Evolutionary conservation across 306 rosid species (phyloP), one percentile per base, ranked within the genome.

Genomic region (Quillaja saponaria): DNA sequence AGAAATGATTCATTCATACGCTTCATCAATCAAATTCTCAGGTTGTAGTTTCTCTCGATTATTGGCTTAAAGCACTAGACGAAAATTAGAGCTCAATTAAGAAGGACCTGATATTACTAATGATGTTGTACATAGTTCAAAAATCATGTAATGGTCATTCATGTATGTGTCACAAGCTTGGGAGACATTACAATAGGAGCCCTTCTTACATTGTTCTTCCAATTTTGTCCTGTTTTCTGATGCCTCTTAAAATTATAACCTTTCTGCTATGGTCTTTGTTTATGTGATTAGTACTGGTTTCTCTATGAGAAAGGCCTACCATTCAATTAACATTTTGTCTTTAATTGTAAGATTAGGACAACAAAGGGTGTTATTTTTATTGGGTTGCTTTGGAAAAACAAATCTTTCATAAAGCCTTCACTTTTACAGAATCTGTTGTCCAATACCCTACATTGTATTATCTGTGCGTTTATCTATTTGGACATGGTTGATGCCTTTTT

Each of bases 1-100:
- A 78, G 82, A 86, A 81, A 46, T 94, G 81, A 85, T 14, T 40
- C 46, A 12, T 64, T 74, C 20, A 11, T 60, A 34, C 49, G 58
- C 8, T 10, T 55, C 46, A 16, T 35, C 8, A 28, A 56, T 9
- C 11, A 11, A 11, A 13, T 10, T 7, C n/a, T n/a, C n/a, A 7
- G 21, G 6, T n/a, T 33, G 33, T 6, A 13, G 31, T 66, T 25
- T 20, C 10, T 58, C 46, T 67, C 71, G 44, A 63, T 34, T 71
- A 57, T 68, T 57, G 55, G 67, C 13, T 72, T 53, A 25, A 25
- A 25, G 31, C 31, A 25, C 2, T 25, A 25, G 31, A 25, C 4
- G 31, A 25, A 25, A n/a, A 13, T 8, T 19, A 44, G 38, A 55
- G 45, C 45, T 35, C 42, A 53, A 45, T 56, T 61, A 54, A 21